Conservation (phyloP, 2,329 filamentous ascomycete species). For the Colletotrichum sojae region DNA sequence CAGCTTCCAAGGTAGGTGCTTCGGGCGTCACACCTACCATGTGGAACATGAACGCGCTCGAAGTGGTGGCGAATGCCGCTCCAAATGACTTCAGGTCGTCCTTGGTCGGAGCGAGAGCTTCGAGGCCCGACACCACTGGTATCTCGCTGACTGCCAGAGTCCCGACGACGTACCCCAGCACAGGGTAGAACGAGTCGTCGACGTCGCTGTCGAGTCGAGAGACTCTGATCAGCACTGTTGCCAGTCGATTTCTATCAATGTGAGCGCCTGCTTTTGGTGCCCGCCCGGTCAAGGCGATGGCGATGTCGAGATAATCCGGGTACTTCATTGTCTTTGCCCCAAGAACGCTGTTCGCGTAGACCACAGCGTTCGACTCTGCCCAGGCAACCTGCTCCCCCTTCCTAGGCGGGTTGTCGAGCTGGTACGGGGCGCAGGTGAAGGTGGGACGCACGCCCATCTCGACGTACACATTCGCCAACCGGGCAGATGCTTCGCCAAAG, state of each 20-base stretch:
- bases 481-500: conserved; percentile 50
- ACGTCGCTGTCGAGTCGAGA: conserved; percentile 52
- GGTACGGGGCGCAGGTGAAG: conserved; percentile 62
- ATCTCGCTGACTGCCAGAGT: conserved; percentile 48
- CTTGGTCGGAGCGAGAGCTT: conserved; percentile 42
- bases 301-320: conserved; percentile 60
- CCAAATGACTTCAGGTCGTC: conserved; percentile 59
- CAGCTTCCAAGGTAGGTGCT: conserved; percentile 37
- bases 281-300: conserved; percentile 60
- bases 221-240: conserved; percentile 47
- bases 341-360: conserved; percentile 61
- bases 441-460: conserved; percentile 57
- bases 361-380: conserved; percentile 62
- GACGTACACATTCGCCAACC: conserved; percentile 54
- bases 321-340: conserved; percentile 61
- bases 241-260: neutral
- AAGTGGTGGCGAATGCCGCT: conserved; percentile 59
- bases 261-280: conserved; percentile 47
- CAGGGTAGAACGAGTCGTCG: conserved; percentile 55
- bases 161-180: conserved; percentile 56
- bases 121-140: conserved; percentile 53
- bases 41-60: conserved; percentile 61
- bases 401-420: conserved; percentile 48
- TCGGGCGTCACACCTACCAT: conserved; percentile 57
- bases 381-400: conserved; percentile 58